phyloP scores from a whole-genome alignment of 208 protist species.

The Trichomonas gallinae region DNA sequence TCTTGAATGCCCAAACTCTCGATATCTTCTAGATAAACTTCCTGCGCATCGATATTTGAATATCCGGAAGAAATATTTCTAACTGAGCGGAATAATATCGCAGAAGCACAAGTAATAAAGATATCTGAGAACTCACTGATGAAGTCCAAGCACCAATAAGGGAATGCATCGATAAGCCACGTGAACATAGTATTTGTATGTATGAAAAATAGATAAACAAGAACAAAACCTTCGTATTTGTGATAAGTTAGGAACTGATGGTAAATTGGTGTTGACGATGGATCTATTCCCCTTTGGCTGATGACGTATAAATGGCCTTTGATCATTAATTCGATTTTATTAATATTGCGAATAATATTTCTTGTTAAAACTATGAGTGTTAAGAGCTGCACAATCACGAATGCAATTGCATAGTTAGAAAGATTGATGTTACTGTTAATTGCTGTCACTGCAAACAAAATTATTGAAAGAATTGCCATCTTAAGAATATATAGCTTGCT shows the following conservation, averaged over 20 bases:
- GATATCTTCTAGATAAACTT: background rate
- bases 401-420: background rate
- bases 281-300: background rate
- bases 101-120: background rate
- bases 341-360: background rate
- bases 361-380: background rate
- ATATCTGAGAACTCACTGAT: background rate
- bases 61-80: background rate
- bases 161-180: background rate
- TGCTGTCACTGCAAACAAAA: background rate
- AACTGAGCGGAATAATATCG: background rate
- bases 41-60: background rate
- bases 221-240: background rate
- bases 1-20: background rate
- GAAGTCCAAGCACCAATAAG: background rate
- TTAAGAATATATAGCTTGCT: background rate
- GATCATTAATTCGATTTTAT: background rate
- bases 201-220: background rate
- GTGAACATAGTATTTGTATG: background rate
- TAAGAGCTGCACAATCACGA: background rate
- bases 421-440: background rate
- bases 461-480: background rate
- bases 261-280: background rate
- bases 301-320: background rate
- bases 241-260: background rate